Base-by-base conservation (phyloP, 257 asterid genomes). In the Buddleja alternifolia region DNA sequence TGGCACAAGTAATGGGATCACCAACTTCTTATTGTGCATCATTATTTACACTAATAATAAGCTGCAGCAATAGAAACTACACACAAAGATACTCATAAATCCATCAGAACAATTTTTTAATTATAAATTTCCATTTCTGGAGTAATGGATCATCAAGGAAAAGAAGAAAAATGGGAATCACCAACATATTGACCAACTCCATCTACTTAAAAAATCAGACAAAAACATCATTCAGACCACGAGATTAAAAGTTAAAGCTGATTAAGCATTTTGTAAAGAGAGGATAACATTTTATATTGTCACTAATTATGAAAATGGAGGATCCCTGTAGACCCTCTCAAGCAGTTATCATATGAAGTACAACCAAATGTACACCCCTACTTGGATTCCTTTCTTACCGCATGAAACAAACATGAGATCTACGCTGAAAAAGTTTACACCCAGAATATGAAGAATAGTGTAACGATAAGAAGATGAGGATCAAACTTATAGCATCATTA, bases 21-120 rank as follows among this genome's bases (percentile, higher is more conserved):
- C 21, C 11, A 23, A 61, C 32, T 42, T 25, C 17, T 44, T 39
- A 45, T 6, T 52, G 45, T 40, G 56, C 59, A 70, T 60, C 51
- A 63, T 63, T 61, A 51, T 50, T 34, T 14, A 60, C 76, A 70
- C 80, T 58, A n/a, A n/a, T n/a, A n/a, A n/a, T n/a, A 57, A 69
- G 47, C 37, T 51, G 32, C 46, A 61, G 60, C 52, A 59, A 29
- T 42, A 53, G 36, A 60, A 39, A 56, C 37, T 15, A 52, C 10
- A 58, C 25, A 50, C 15, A 29, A 47, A 21, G 50, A 68, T 46
- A 44, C 36, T 20, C 75, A 19, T 36, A 41, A 39, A 53, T 66
- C 41, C 73, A 66, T 60, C 54, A 70, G 40, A 73, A 60, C 41
- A 47, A 19, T 21, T 50, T 19, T 36, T 6, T 20, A 40, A 55